A percentile compares a stretch with the other conserved stretches of the same genome.
Evolutionary conservation across 1,284 basidiomycete species (phyloP).

Genomic region (Cryptococcus jaspeensis): DNA sequence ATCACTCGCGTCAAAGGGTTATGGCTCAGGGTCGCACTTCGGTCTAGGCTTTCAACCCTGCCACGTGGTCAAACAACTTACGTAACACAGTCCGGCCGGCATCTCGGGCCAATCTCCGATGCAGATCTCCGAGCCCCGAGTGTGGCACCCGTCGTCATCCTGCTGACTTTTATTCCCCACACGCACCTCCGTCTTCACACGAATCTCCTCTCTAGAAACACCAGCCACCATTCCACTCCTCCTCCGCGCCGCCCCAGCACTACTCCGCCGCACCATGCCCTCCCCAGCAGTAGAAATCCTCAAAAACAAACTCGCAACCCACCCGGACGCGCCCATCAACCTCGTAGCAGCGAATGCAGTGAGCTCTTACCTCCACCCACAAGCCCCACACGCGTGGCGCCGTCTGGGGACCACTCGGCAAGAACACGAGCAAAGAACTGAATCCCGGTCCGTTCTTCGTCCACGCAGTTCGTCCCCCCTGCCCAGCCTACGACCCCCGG

Average conservation of each 20-base stretch:
- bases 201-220: too few relatives aligned
- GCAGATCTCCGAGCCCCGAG: too few relatives aligned
- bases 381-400: not conserved
- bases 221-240: not conserved
- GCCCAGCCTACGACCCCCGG: constrained; percentile 27
- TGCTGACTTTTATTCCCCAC: too few relatives aligned
- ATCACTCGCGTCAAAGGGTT: too few relatives aligned
- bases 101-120: too few relatives aligned
- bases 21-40: too few relatives aligned
- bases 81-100: too few relatives aligned
- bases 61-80: too few relatives aligned
- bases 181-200: too few relatives aligned
- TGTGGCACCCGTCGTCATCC: too few relatives aligned
- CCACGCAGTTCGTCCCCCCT: constrained; percentile 27
- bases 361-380: not conserved
- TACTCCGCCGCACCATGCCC: constrained; percentile 10
- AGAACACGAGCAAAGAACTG: not conserved
- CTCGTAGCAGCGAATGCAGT: constrained; percentile 7
- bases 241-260: not conserved
- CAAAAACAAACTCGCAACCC: constrained; percentile 3
- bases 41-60: too few relatives aligned
- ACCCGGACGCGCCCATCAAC: not conserved
- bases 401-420: not conserved
- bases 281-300: constrained; percentile 9
- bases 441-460: too few relatives aligned